These are phyloP conservation scores for Globisporangium radiosum DNA, from an alignment of 352 stramenopile species.

Conservation along the genomic window DNA sequence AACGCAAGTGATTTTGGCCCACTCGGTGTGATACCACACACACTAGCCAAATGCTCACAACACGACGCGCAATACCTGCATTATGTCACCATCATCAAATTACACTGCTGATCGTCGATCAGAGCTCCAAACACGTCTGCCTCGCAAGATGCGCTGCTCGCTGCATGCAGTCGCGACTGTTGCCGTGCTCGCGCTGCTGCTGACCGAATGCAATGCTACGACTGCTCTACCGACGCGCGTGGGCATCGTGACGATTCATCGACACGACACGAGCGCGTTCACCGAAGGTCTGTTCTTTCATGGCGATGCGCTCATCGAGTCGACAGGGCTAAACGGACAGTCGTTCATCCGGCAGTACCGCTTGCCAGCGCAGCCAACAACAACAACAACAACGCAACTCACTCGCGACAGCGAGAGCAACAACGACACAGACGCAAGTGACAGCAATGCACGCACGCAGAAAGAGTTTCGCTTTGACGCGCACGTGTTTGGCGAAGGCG, in stretches of 20 bases:
- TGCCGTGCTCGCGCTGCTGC: conserved; percentile 1
- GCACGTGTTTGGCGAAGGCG: conserved; percentile 74
- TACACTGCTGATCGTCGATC: too few relatives aligned
- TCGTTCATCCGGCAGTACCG: conserved; percentile 73
- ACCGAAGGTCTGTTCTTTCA: conserved; percentile 73
- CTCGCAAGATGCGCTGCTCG: too few relatives aligned
- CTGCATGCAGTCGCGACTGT: background rate
- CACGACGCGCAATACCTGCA: too few relatives aligned
- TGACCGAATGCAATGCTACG: background rate
- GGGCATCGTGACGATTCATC: conserved; percentile 50
- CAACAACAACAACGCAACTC: background rate
- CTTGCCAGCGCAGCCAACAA: conserved; percentile 11
- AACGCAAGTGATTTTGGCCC: too few relatives aligned
- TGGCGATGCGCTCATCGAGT: conserved; percentile 58
- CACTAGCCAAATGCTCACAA: too few relatives aligned
- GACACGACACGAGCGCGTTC: conserved; percentile 60
- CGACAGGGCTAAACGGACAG: conserved; percentile 50
- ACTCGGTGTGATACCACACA: too few relatives aligned
- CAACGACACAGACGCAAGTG: background rate
- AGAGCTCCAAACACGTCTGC: too few relatives aligned
- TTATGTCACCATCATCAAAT: too few relatives aligned
- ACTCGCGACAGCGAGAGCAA: background rate
- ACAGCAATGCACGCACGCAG: conserved; percentile 4
- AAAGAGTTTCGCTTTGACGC: conserved; percentile 54
- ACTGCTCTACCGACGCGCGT: conserved; percentile 24